A percentile compares a stretch with the other conserved stretches of the same genome.
Conservation (phyloP, 495 filamentous ascomycete genomes). For the Aspergillus incahuasiensis region DNA sequence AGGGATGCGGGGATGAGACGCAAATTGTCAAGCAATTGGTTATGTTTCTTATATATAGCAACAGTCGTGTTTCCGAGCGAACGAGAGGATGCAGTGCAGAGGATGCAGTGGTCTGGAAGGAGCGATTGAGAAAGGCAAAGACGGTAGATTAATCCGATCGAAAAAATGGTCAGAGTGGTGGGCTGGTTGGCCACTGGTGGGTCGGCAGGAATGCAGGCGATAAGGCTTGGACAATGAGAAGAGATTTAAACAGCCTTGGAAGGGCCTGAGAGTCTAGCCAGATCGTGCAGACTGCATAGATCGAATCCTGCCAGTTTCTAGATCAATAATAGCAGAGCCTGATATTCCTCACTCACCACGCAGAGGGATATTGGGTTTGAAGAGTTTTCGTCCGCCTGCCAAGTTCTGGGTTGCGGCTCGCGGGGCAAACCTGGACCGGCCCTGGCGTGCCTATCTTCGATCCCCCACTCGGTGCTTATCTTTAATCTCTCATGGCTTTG, state of each 20-base stretch:
- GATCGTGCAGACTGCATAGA: not conserved
- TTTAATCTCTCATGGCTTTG: not conserved
- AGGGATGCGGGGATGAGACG: not conserved
- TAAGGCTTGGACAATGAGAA: slow-evolving; percentile 3
- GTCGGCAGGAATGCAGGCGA: not conserved
- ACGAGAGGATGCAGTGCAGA: not conserved
- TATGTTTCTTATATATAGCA: slow-evolving; percentile 5
- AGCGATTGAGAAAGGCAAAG: slow-evolving; percentile 4
- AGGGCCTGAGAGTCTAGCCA: not conserved
- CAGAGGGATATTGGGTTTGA: not conserved
- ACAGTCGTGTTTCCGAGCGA: not conserved
- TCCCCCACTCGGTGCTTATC: not conserved
- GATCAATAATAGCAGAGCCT: not conserved
- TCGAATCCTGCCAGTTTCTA: not conserved
- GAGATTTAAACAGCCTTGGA: not conserved
- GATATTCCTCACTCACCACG: not conserved
- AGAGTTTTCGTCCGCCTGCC: slow-evolving; percentile 1
- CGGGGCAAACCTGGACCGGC: not conserved
- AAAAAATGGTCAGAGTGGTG: slow-evolving; percentile 1
- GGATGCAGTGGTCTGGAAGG: not conserved
- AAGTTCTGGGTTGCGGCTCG: not conserved
- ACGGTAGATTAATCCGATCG: slow-evolving; percentile 3
- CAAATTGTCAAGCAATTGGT: not conserved
- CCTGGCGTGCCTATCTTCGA: not conserved
- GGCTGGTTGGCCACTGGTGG: not conserved